Evolutionary conservation across 805 yeast species (phyloP).

Genomic region (Wickerhamiella slavikovae): DNA sequence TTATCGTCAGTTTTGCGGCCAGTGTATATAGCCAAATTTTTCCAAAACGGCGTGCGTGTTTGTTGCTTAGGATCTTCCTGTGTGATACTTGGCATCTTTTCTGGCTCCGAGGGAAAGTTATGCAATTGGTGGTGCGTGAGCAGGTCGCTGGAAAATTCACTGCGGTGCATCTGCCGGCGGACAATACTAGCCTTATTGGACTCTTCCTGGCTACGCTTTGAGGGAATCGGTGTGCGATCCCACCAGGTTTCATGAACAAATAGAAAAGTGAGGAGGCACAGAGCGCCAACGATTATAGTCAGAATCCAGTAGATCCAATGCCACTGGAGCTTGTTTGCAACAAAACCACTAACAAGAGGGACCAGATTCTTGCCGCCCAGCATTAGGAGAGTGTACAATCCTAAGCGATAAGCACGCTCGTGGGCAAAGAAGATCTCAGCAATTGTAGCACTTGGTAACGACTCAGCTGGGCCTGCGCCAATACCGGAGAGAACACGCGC

Average conservation of each 20-base stretch:
- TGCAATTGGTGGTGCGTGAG: neutral
- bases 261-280: constrained; percentile 25
- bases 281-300: constrained; percentile 29
- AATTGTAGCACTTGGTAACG: constrained; percentile 37
- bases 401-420: constrained; percentile 39
- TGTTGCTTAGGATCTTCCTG: neutral
- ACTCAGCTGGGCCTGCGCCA: constrained; percentile 41
- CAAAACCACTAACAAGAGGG: constrained; percentile 34
- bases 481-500: constrained; percentile 39
- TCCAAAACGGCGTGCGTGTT: constrained; percentile 12
- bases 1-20: constrained; percentile 31
- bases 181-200: constrained; percentile 26
- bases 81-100: too few relatives aligned
- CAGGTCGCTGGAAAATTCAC: neutral
- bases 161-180: constrained; percentile 8
- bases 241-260: constrained; percentile 49
- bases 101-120: neutral
- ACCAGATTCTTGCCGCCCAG: constrained; percentile 43
- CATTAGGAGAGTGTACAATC: constrained; percentile 33
- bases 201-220: constrained; percentile 27
- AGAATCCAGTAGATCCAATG: constrained; percentile 45
- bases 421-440: constrained; percentile 42
- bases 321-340: constrained; percentile 28
- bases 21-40: constrained; percentile 23
- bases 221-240: constrained; percentile 33